These are phyloP conservation scores for Solanum megistacrolobum DNA, from an alignment of 257 asterid species.

Conservation along the genomic window DNA sequence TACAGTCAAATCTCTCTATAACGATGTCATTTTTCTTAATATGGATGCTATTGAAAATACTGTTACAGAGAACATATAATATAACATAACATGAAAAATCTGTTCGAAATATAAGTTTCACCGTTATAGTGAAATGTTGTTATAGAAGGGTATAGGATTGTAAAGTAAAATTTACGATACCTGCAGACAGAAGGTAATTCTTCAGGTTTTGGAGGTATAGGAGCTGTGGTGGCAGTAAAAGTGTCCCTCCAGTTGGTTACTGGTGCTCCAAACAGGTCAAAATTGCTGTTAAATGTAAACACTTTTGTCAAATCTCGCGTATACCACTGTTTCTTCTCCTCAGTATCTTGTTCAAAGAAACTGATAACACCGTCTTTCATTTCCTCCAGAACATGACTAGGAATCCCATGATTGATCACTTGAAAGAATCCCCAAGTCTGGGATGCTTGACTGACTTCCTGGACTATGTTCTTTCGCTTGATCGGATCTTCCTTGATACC, in stretches of 20 bases:
- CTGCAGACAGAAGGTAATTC: neutral
- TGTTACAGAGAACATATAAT: neutral
- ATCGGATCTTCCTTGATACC: neutral
- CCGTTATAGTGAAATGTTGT: neutral
- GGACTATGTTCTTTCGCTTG: neutral
- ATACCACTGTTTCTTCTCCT: neutral
- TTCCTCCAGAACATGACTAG: neutral
- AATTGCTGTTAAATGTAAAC: neutral
- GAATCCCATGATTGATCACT: constrained; percentile 9
- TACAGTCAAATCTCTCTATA: neutral
- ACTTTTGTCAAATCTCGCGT: neutral
- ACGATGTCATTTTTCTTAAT: neutral
- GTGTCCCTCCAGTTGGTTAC: constrained; percentile 9
- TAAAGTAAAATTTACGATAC: neutral
- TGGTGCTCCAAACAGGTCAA: neutral
- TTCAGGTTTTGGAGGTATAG: neutral
- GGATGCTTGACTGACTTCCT: neutral
- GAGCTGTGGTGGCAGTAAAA: neutral
- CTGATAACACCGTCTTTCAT: neutral
- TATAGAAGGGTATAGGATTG: neutral
- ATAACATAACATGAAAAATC: neutral
- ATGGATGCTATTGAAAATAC: neutral
- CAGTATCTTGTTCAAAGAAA: constrained; percentile 2
- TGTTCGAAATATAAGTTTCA: neutral
- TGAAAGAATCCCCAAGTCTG: constrained; percentile 4